Conservation (phyloP, 2,329 filamentous ascomycete genomes). For the Sporothrix protearum region DNA sequence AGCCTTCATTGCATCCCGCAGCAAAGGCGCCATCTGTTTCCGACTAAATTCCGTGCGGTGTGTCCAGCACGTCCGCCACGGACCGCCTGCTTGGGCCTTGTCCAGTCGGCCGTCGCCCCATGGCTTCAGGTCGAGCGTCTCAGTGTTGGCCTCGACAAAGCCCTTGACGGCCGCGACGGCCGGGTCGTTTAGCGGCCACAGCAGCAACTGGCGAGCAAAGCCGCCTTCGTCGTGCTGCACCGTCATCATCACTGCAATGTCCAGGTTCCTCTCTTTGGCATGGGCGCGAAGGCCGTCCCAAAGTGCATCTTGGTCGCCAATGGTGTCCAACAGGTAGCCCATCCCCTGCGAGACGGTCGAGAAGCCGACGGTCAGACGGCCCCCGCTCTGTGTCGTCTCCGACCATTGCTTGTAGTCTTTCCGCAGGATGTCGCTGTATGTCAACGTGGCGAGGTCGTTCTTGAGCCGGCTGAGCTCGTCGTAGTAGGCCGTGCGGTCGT, state of each 20-base stretch:
- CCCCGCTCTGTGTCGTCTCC: slow-evolving; percentile 39
- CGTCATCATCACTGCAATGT: slow-evolving; percentile 67
- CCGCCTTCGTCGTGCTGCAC: slow-evolving; percentile 49
- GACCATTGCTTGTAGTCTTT: slow-evolving; percentile 84
- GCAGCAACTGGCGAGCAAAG: slow-evolving; percentile 64
- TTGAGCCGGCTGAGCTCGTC: slow-evolving; percentile 61
- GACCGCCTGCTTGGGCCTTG: slow-evolving; percentile 30
- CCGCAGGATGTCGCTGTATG: slow-evolving; percentile 63
- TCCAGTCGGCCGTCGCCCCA: slow-evolving; percentile 53
- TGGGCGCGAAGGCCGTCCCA: slow-evolving; percentile 50
- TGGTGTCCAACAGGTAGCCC: slow-evolving; percentile 54
- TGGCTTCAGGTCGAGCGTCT: slow-evolving; percentile 53
- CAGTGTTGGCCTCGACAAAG: slow-evolving; percentile 49
- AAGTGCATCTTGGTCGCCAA: slow-evolving; percentile 46
- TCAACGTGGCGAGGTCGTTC: slow-evolving; percentile 59
- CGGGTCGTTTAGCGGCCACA: slow-evolving; percentile 57
- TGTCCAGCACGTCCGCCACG: slow-evolving; percentile 61
- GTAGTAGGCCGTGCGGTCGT: slow-evolving; percentile 56
- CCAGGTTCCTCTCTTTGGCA: slow-evolving; percentile 55
- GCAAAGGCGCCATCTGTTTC: slow-evolving; percentile 66
- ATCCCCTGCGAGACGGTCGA: slow-evolving; percentile 63
- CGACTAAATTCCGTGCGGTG: slow-evolving; percentile 62
- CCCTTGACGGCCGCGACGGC: slow-evolving; percentile 49
- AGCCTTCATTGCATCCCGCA: slow-evolving; percentile 54
- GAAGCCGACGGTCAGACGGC: slow-evolving; percentile 58